Conservation (phyloP, 2,329 filamentous ascomycete species). For the Cadophora sp. region DNA sequence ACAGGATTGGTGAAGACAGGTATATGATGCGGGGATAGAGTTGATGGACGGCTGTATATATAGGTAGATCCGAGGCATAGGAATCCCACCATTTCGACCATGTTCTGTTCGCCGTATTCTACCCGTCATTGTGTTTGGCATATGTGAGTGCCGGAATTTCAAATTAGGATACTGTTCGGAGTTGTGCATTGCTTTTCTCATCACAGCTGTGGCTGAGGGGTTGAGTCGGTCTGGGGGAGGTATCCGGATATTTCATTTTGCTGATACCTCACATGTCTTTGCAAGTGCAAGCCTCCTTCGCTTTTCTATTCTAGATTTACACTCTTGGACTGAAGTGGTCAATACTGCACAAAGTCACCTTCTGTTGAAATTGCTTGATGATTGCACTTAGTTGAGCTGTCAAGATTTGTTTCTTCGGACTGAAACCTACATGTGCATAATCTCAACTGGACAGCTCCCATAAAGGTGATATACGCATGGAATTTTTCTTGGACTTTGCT, state of each 20-base stretch:
- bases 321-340: no score
- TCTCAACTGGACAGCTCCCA: no score
- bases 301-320: no score
- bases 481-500: no score
- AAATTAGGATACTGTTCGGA: neutral
- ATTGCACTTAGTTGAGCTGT: no score
- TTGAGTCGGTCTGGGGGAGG: neutral
- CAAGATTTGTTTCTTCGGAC: no score
- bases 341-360: no score
- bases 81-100: neutral
- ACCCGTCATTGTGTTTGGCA: neutral
- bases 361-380: no score
- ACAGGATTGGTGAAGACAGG: constrained; percentile 63
- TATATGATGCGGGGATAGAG: constrained; percentile 22
- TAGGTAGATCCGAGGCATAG: neutral
- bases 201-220: neutral
- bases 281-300: no score
- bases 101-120: neutral
- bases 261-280: no score
- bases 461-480: no score
- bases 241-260: neutral
- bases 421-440: no score
- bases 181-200: neutral
- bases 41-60: constrained; percentile 14
- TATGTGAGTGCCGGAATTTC: neutral